Base-by-base conservation (phyloP, 2,329 filamentous ascomycete species). In the Graphilbum ipis-grandicollis region DNA sequence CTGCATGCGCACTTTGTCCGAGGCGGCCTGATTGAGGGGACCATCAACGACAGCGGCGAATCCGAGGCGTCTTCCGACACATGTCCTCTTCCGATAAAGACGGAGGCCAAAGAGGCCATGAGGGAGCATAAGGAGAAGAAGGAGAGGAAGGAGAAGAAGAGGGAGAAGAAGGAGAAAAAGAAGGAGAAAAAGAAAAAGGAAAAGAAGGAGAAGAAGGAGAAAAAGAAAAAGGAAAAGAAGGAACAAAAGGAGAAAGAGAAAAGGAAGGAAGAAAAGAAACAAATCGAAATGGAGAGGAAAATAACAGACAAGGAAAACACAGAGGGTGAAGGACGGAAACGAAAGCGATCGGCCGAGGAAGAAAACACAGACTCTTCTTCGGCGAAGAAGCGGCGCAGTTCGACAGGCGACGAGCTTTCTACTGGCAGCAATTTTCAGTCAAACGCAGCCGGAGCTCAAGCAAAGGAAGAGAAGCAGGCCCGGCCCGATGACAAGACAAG, bases 1-100 rank as follows among this genome's bases (percentile, higher is more conserved):
- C 61, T 96, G 8, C 93, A 93, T 52, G 71, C 76, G 9, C 78
- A 75, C 35, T 96, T 98, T 52, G 83, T 96, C 19, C 73, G 71
- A 44, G 90, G 90, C 9, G 80, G 85, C 38, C 62, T 74, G 18
- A 63, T 96, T 39, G 63, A 71, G 30, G 85, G 86, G 3, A 92
- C 84, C 3, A 56, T 83, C 26, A 25, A 18, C 26, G n/a, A n/a
- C n/a, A n/a, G n/a, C n/a, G n/a, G n/a, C n/a, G n/a, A n/a, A n/a
- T n/a, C n/a, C n/a, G n/a, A n/a, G n/a, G n/a, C n/a, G n/a, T 28
- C 26, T n/a, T 13, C 14, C 26, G 26, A 28, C n/a, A n/a, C n/a
- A n/a, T n/a, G 26, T 28, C 26, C 10, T 28, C 26, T n/a, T n/a
- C n/a, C n/a, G n/a, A n/a, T n/a, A n/a, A 35, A 21, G 21, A 34